These are phyloP conservation scores for Xylogone sp. DNA, from an alignment of 2,329 filamentous ascomycete genomes.

Conservation along the genomic window DNA sequence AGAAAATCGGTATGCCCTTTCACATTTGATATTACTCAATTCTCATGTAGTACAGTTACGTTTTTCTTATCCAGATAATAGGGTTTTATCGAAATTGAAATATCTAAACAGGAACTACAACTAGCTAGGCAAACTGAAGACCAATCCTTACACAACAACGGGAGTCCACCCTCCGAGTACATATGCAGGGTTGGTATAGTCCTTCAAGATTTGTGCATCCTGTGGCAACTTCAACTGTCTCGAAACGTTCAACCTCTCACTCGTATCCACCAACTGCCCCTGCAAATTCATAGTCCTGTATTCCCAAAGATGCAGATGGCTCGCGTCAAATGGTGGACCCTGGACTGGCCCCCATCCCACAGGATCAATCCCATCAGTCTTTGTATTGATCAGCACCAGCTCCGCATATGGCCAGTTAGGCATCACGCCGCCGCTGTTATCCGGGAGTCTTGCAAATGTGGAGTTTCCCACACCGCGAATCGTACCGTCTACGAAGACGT, in stretches of 20 bases:
- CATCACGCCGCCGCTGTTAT: constrained; percentile 46
- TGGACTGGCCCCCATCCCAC: neutral
- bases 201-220: neutral
- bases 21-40: no score
- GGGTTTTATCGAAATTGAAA: no score
- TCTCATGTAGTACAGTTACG: no score
- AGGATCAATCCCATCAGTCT: neutral
- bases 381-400: neutral
- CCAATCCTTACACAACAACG: constrained; percentile 20
- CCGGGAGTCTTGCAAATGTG: neutral
- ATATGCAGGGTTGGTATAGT: neutral
- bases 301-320: neutral
- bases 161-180: neutral
- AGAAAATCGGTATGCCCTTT: no score
- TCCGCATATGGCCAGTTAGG: neutral
- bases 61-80: no score
- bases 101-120: no score
- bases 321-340: neutral
- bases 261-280: neutral
- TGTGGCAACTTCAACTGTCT: neutral
- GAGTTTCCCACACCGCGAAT: neutral
- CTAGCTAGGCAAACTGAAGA: no score
- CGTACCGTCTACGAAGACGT: neutral
- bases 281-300: neutral
- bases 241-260: neutral